Conservation (phyloP, 2,329 filamentous ascomycete genomes). For the Xylariales sp. region DNA sequence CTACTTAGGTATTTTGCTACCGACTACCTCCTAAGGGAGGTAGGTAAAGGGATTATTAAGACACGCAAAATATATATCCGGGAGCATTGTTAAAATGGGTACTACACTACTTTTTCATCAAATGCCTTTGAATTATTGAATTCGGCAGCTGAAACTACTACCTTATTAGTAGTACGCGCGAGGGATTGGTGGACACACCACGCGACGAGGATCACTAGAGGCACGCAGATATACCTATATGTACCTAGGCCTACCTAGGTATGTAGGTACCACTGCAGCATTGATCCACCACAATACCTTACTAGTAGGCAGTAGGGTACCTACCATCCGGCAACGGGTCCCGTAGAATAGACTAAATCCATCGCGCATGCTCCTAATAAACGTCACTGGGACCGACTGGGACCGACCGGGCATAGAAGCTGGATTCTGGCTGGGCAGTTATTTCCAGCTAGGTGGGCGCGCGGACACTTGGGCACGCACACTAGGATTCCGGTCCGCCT, state of each 20-base stretch:
- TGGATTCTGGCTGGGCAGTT: too few relatives aligned
- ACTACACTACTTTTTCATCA: neutral
- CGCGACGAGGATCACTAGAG: too few relatives aligned
- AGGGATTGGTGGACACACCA: neutral
- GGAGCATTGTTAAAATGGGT: neutral
- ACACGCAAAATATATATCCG: neutral
- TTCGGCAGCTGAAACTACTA: neutral
- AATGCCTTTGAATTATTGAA: neutral
- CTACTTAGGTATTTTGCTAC: neutral
- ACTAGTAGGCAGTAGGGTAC: too few relatives aligned
- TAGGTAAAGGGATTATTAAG: neutral
- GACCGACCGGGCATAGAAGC: too few relatives aligned
- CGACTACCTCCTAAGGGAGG: neutral
- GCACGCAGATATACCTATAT: too few relatives aligned
- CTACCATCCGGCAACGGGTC: too few relatives aligned
- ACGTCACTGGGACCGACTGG: too few relatives aligned
- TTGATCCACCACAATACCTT: too few relatives aligned
- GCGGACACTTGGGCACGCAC: neutral
- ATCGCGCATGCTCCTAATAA: neutral
- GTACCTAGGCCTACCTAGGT: too few relatives aligned
- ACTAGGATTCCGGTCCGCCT: constrained; percentile 25
- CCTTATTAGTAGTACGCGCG: too few relatives aligned
- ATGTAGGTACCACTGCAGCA: too few relatives aligned
- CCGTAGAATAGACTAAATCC: neutral
- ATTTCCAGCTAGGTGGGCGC: constrained; percentile 21